Percentiles rank a stretch among this genome's conserved stretches.
Conservation (phyloP, 441 rosid genomes). For the Omphalea diandra region DNA sequence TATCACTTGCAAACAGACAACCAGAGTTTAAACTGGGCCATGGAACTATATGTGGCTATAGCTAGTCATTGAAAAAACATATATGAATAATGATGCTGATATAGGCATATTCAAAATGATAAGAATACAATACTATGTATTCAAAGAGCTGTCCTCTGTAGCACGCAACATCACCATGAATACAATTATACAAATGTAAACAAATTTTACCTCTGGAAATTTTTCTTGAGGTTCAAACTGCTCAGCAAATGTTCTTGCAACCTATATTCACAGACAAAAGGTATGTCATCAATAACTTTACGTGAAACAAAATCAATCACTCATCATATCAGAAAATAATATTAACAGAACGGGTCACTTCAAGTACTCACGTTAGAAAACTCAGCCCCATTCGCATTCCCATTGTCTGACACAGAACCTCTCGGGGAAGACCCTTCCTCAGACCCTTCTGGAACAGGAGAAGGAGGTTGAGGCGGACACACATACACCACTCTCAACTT, state of each 20-base stretch:
- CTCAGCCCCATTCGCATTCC: conserved; percentile 47
- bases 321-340: background rate
- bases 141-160: background rate
- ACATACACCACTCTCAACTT: conserved; percentile 65
- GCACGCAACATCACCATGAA: background rate
- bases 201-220: conserved; percentile 48
- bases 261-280: conserved; percentile 38
- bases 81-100: background rate
- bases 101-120: background rate
- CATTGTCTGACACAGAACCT: conserved; percentile 55
- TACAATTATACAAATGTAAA: conserved; percentile 8
- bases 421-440: conserved; percentile 77
- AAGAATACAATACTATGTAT: conserved; percentile 11
- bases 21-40: too few relatives aligned
- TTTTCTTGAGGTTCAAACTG: conserved; percentile 50
- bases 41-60: background rate
- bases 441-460: conserved; percentile 73
- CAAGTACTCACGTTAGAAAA: conserved; percentile 46
- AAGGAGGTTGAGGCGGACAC: conserved; percentile 70
- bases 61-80: background rate
- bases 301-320: too few relatives aligned
- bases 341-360: background rate
- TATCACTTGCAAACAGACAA: background rate
- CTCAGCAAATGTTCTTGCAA: conserved; percentile 39
- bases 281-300: conserved; percentile 17